These are phyloP conservation scores for Calophaca sinica DNA, from an alignment of 306 rosid genomes.

Conservation along the genomic window DNA sequence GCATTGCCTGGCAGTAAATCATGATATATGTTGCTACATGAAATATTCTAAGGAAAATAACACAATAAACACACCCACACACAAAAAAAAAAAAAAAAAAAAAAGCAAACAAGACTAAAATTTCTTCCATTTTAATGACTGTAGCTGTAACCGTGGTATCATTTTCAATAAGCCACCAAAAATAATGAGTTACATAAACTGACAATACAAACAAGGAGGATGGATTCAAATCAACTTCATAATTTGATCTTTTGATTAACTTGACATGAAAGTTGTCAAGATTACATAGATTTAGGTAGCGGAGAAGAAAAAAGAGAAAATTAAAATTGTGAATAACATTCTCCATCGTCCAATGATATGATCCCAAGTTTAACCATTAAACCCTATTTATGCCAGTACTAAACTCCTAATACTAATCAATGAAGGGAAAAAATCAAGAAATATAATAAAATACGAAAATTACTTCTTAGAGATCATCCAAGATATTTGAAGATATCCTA, in stretches of 20 bases:
- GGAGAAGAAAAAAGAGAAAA: conserved; percentile 8
- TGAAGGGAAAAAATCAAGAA: neutral
- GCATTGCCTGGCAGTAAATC: conserved; percentile 51
- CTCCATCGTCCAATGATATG: neutral
- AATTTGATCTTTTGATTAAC: conserved; percentile 32
- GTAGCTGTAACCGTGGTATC: conserved; percentile 12
- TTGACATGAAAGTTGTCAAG: conserved; percentile 18
- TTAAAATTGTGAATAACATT: neutral
- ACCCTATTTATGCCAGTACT: neutral
- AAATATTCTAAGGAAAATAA: conserved; percentile 16
- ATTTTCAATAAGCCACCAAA: conserved; percentile 38
- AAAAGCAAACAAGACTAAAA: conserved; percentile 28
- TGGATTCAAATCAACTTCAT: conserved; percentile 15
- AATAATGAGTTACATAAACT: conserved; percentile 13
- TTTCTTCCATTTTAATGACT: conserved; percentile 30
- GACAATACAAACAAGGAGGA: conserved; percentile 13
- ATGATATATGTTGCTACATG: conserved; percentile 21
- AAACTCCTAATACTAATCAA: neutral
- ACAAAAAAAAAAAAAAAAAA: neutral
- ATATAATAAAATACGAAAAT: conserved; percentile 20
- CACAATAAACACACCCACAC: neutral
- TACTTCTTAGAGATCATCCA: neutral
- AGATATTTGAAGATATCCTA: neutral
- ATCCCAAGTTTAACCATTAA: conserved; percentile 6
- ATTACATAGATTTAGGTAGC: too few relatives aligned